Conservation (phyloP, 2,329 filamentous ascomycete genomes). For the Colletotrichum sp. region DNA sequence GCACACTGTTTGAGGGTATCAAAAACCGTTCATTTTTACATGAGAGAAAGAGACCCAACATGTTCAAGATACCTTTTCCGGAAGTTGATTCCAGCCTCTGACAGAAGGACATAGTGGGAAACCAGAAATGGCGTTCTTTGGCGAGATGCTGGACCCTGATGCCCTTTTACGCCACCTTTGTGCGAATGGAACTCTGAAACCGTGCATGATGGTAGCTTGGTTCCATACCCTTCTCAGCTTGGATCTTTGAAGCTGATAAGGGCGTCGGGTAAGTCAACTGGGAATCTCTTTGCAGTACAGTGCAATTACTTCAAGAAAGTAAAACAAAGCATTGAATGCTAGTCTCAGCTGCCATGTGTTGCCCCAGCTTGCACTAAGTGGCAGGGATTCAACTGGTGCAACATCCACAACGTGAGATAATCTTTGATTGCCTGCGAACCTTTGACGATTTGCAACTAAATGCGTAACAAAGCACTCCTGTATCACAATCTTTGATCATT, state of each 20-base stretch:
- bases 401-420: background rate
- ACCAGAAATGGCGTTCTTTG: background rate
- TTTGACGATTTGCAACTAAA: background rate
- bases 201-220: background rate
- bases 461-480: fast-evolving
- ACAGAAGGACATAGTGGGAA: background rate
- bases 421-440: background rate
- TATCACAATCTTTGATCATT: background rate
- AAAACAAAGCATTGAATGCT: background rate
- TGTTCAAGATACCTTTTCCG: background rate
- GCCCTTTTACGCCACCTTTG: background rate
- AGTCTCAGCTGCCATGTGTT: fast-evolving
- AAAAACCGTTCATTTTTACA: fast-evolving
- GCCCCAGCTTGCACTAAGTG: background rate
- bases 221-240: background rate
- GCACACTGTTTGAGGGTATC: background rate
- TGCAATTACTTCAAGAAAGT: background rate
- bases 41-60: fast-evolving
- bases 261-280: fast-evolving
- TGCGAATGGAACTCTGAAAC: no score
- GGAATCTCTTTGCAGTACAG: background rate
- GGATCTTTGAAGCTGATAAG: fast-evolving
- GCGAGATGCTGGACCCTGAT: background rate
- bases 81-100: background rate
- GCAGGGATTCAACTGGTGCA: background rate